Evolutionary conservation across 768 basidiomycete species (phyloP).

Genomic region (Russula olivacea): DNA sequence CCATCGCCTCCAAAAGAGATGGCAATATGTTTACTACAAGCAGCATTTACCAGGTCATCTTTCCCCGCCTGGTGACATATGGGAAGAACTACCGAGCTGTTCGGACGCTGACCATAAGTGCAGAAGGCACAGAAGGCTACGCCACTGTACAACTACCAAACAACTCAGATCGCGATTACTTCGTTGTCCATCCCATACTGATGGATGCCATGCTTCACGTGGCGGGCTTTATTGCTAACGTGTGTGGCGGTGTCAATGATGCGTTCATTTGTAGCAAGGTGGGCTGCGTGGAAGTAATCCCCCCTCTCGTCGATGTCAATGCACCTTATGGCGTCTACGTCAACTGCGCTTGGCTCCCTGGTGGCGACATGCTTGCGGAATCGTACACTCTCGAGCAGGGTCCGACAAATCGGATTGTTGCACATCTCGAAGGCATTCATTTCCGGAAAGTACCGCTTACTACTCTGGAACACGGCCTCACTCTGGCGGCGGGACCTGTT

Average conservation of each 20-base stretch:
- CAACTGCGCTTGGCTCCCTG: conserved; percentile 39
- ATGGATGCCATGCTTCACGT: conserved; percentile 62
- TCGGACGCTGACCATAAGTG: conserved; percentile 44
- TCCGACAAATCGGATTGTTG: conserved; percentile 42
- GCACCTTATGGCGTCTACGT: conserved; percentile 49
- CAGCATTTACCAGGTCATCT: conserved; percentile 59
- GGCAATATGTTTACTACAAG: conserved; percentile 49
- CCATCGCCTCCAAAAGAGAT: conserved; percentile 27
- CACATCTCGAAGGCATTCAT: conserved; percentile 48
- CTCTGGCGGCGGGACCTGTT: conserved; percentile 29
- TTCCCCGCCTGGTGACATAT: conserved; percentile 64
- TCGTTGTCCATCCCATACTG: conserved; percentile 50
- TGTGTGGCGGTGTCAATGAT: conserved; percentile 44
- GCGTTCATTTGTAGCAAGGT: conserved; percentile 61
- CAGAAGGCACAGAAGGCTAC: conserved; percentile 45
- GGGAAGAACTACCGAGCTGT: conserved; percentile 53
- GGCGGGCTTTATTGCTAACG: conserved; percentile 65
- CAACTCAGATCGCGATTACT: conserved; percentile 31
- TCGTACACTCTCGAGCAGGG: conserved; percentile 43
- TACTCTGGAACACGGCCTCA: conserved; percentile 44
- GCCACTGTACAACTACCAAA: conserved; percentile 44
- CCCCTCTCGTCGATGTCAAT: conserved; percentile 37
- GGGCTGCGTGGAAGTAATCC: conserved; percentile 43
- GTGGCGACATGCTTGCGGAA: conserved; percentile 45
- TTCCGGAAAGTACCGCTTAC: conserved; percentile 53